Evolutionary conservation across 257 asterid species (phyloP), one percentile per base, ranked within the genome.

Genomic region (Fraxinus quadrangulata): DNA sequence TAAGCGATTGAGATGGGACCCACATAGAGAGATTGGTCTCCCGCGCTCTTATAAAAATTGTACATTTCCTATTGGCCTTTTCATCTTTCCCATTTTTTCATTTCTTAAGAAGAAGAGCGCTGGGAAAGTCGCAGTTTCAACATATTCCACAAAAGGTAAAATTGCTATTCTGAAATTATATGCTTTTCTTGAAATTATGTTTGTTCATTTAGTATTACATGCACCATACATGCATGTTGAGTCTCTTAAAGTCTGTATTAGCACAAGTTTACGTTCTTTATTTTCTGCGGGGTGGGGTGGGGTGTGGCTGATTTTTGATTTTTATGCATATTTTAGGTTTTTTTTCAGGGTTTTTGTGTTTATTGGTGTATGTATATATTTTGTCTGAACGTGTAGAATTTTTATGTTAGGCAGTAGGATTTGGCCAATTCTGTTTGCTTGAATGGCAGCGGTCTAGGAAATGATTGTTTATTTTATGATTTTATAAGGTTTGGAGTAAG

Each of bases 41-140:
- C 87, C 89, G 49, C 49, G 83, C 87, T 87, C 86, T 85, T 90
- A 89, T 92, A 92, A 87, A 89, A 80, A 66, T 83, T 81, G 80
- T 77, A 51, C 67, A 33, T 31, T 42, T 70, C 80, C 39, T 82
- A 80, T 80, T 83, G 84, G 82, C 76, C 65, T 72, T 81, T 85
- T 36, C 91, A 82, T 78, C 75, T 63, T 68, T 71, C 51, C 71
- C 75, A 26, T 23, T 73, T 78, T 70, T 37, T 37, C 49, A 42
- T 24, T 39, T 68, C 34, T 24, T 69, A 70, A 6, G 3, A 34
- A 11, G 26, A 45, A 30, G 33, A 47, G 37, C 45, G 1, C 10
- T 39, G 81, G 72, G 69, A 6, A 59, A 72, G 37, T 72, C 67
- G 70, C 78, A 28, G 67, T 70, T 56, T 68, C 49, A 47, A 23